Base-by-base conservation (phyloP, 257 asterid genomes). In the Solanum commersonii region DNA sequence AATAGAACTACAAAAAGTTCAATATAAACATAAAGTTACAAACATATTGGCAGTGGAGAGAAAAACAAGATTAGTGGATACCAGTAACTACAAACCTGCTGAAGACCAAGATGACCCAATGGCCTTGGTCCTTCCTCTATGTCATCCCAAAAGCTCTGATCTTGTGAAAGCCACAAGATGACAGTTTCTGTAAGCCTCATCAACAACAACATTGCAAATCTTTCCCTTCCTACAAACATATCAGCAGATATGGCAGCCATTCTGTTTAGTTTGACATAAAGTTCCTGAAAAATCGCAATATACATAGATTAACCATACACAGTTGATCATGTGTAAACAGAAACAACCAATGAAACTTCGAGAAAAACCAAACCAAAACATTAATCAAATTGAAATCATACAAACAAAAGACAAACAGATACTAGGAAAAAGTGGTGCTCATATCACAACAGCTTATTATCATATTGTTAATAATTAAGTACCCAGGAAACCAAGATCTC, bases 141-240 rank as follows among this genome's bases (percentile, higher is more conserved):
- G 89, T 97, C 99, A 85, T 97, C 98, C 99, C 99, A 97, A 92
- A 97, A 97, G 82, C 93, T 93, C 88, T 97, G 98, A 90, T 97
- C 99, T 89, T 94, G 98, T 83, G 98, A 97, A 88, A 97, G 98
- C 98, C 98, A 97, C 88, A 97, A 89, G 89, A 97, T 94, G 86
- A 97, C 98, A 25, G 99, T 96, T 93, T 97, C 99, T 4, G 98
- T 95, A 81, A 97, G 99, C 95, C 99, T 94, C 99, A 97, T 97
- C 88, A 97, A 89, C 89, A 96, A 91, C 92, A 96, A 88, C 59
- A 94, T 93, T 12, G 99, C 99, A 89, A 95, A 97, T 91, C 98
- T 97, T 92, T 97, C 99, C 88, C 99, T 93, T 83, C 99, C 99
- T 8, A 94, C 94, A 92, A 97, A 97, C 99, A 97, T 96, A 72